Percentiles rank a stretch among this genome's conserved stretches.
Evolutionary conservation across 306 rosid species (phyloP).

Genomic region (Medicago arabica): DNA sequence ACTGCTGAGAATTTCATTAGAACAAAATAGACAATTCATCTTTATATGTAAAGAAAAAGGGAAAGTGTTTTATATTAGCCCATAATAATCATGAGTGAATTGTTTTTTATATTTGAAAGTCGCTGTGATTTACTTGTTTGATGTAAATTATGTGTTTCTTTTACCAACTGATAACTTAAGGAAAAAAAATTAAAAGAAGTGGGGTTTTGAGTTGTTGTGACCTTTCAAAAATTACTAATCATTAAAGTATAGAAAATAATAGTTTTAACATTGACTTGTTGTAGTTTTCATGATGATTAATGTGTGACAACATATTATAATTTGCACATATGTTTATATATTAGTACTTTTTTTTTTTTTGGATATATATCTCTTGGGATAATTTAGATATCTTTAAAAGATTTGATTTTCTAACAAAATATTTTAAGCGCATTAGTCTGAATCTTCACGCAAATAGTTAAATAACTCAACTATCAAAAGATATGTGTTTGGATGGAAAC

Average conservation of each 20-base stretch:
- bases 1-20: constrained; percentile 20
- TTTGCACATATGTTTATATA: background rate
- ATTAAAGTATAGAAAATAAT: background rate
- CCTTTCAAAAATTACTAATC: background rate
- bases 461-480: too few relatives aligned
- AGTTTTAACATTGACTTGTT: background rate
- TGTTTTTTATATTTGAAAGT: constrained; percentile 3
- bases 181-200: background rate
- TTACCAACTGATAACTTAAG: background rate
- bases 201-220: too few relatives aligned
- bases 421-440: too few relatives aligned
- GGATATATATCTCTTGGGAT: too few relatives aligned
- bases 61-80: background rate
- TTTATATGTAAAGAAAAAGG: background rate
- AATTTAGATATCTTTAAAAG: too few relatives aligned
- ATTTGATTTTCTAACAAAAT: too few relatives aligned
- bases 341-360: too few relatives aligned
- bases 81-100: background rate
- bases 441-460: too few relatives aligned
- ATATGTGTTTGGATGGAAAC: too few relatives aligned
- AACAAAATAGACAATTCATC: constrained; percentile 40
- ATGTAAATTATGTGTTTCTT: background rate
- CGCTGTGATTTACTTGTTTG: background rate
- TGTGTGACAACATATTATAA: background rate
- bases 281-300: background rate